Conservation (phyloP, 2,329 filamentous ascomycete genomes). For the Tolypocladium ovalisporum region DNA sequence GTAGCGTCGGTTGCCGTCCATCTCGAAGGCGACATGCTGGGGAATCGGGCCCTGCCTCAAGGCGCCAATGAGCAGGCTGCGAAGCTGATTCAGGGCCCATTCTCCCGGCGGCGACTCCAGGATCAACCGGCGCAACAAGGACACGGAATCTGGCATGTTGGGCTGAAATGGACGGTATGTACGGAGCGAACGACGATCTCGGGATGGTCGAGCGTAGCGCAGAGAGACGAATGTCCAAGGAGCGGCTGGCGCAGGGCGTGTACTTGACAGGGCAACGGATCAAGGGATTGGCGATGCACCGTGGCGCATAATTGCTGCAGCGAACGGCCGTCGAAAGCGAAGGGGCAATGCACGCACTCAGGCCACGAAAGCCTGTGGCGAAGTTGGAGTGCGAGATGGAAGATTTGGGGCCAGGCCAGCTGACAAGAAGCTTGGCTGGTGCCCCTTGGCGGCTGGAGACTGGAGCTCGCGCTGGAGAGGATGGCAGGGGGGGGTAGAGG, state of each 20-base stretch:
- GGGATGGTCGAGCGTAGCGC: background rate
- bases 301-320: background rate
- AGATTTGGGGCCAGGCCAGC: background rate
- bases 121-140: conserved; percentile 54
- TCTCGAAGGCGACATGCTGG: conserved; percentile 95
- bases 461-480: background rate
- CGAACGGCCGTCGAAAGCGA: background rate
- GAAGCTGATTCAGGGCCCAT: conserved; percentile 70
- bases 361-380: conserved; percentile 13
- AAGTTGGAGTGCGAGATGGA: conserved; percentile 4
- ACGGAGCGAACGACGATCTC: background rate
- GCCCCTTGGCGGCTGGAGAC: background rate
- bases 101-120: conserved; percentile 82
- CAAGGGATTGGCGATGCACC: background rate
- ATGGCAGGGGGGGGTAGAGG: background rate
- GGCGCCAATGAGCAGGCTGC: conserved; percentile 79
- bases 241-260: background rate
- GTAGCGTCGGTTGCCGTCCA: conserved; percentile 96
- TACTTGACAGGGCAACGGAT: background rate
- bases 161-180: background rate
- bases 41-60: conserved; percentile 86
- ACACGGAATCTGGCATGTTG: conserved; percentile 42
- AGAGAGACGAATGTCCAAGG: background rate
- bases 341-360: conserved; percentile 2
- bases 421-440: background rate